These are phyloP conservation scores for Thermoascus crustaceus DNA, from an alignment of 2,329 filamentous ascomycete species.

Conservation along the genomic window DNA sequence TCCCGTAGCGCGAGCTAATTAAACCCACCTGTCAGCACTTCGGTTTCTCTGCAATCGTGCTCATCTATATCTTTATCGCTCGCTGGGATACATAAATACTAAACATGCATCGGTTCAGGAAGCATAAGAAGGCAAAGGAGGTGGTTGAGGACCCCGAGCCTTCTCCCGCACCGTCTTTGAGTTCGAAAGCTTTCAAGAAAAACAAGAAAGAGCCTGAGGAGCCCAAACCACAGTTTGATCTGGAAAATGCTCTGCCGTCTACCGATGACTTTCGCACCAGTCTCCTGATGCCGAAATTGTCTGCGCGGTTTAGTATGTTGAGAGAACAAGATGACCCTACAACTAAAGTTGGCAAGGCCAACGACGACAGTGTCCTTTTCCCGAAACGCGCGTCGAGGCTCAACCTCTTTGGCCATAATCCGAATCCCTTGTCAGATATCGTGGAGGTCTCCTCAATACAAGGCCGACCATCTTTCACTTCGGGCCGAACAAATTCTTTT, in stretches of 20 bases:
- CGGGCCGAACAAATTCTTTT: constrained; percentile 57
- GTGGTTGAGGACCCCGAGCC: constrained; percentile 41
- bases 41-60: not conserved
- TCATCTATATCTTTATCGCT: not conserved
- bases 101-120: constrained; percentile 36
- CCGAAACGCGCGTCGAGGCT: constrained; percentile 73
- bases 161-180: constrained; percentile 23
- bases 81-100: not conserved
- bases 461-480: constrained; percentile 52
- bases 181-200: constrained; percentile 40
- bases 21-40: too few species aligned
- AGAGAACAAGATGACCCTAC: constrained; percentile 87
- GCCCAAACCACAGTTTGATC: constrained; percentile 57
- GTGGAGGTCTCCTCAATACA: constrained; percentile 80
- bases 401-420: constrained; percentile 59
- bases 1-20: too few species aligned
- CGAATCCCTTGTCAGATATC: constrained; percentile 65
- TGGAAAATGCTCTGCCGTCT: constrained; percentile 66
- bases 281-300: constrained; percentile 88
- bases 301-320: constrained; percentile 93
- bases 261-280: constrained; percentile 91
- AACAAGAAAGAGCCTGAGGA: constrained; percentile 45
- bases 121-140: constrained; percentile 30
- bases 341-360: constrained; percentile 85
- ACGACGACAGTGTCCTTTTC: constrained; percentile 84